Conservation (phyloP, 108 stramenopile genomes). For the Stephanodiscus triporus region DNA sequence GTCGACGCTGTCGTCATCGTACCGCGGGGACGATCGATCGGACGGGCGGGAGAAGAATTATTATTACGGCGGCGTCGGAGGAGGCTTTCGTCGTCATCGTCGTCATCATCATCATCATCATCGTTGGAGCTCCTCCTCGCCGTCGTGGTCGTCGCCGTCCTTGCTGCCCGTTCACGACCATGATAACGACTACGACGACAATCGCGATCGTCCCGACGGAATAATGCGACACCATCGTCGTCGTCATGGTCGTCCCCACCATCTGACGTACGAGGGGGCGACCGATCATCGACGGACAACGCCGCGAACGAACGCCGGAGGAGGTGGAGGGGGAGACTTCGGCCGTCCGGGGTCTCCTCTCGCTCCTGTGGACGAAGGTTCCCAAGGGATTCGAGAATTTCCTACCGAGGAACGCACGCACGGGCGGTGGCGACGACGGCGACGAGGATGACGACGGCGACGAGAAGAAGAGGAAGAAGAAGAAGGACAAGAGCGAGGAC, state of each 20-base stretch:
- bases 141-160: neutral
- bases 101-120: neutral
- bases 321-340: neutral
- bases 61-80: neutral
- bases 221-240: neutral
- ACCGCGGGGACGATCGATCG: neutral
- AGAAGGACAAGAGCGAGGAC: constrained; percentile 23
- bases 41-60: no score
- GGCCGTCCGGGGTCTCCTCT: no score
- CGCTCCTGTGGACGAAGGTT: constrained; percentile 49
- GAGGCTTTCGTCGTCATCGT: neutral
- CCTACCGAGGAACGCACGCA: constrained; percentile 67
- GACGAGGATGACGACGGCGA: neutral
- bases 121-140: neutral
- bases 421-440: constrained; percentile 7
- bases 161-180: neutral
- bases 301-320: neutral
- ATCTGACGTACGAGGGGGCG: neutral
- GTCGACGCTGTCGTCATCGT: neutral
- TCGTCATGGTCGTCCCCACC: no score
- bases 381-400: constrained; percentile 90
- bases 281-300: neutral
- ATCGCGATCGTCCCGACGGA: neutral
- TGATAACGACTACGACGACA: neutral
- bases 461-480: constrained; percentile 26